Evolutionary conservation across 2,329 filamentous ascomycete species (phyloP), one percentile per base, ranked within the genome.

Genomic region (Trichoderma guizhouense): DNA sequence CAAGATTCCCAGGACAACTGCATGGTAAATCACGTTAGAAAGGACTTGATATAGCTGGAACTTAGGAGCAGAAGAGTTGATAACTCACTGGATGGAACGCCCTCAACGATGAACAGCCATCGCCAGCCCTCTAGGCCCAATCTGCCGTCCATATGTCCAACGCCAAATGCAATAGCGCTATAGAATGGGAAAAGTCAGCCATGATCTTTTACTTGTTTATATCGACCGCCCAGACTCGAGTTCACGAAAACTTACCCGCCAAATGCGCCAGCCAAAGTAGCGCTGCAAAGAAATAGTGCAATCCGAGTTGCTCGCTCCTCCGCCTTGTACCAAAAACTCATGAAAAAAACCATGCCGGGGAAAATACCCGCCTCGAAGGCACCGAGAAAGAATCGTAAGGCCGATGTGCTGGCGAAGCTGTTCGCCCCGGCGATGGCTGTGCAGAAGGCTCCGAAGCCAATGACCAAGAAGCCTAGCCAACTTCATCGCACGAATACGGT

Each of bases 301-400:
- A 65, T 65, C 11, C 62, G 62, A 34, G 62, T 65, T 3, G 62
- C 62, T 24, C 62, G 43, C 43, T 65, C 62, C 21, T 65, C 62
- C 8, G 62, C 62, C 18, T 65, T 65, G n/a, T 65, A 65, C 62
- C 62, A 65, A 30, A 65, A 65, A 26, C 62, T 65, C 62, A 65
- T 65, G 28, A 65, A 65, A 8, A 65, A 65, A 2, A 65, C 62
- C 62, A 65, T 65, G 32, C 62, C 62, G 5, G 62, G 62, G 3
- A 65, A 65, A 7, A 65, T 65, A 5, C 62, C 62, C 0, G 62
- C 62, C 14, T 65, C 62, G 1, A 65, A 65, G 5, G 62, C 62
- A 26, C 62, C 62, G 4, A 65, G 62, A 4, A 65, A 65, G 28
- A 65, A 65, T 34, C 62, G 62, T 11, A 65, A 30, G 3, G 62